Conservation (phyloP, 78 protist genomes). For the Bigelowiella natans region DNA sequence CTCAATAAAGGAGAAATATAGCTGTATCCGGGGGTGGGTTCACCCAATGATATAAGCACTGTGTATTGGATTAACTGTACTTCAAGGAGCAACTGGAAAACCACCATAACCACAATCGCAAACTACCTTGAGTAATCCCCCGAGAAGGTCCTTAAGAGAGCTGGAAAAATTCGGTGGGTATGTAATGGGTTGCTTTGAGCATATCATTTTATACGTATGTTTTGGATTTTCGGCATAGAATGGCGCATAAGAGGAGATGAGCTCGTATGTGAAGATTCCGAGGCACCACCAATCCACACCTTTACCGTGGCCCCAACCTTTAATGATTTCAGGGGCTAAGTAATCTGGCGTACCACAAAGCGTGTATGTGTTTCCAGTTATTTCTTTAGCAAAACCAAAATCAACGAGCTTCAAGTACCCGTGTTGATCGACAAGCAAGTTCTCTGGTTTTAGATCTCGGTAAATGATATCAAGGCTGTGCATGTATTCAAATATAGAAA, state of each 20-base stretch:
- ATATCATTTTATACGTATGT: too few relatives aligned
- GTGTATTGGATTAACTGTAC: too few relatives aligned
- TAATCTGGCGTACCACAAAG: constrained; percentile 85
- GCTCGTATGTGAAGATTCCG: constrained; percentile 30
- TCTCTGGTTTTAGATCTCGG: constrained; percentile 80
- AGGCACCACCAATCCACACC: constrained; percentile 94
- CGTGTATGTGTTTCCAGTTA: constrained; percentile 54
- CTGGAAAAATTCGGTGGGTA: too few relatives aligned
- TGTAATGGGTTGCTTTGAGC: too few relatives aligned
- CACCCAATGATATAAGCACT: too few relatives aligned
- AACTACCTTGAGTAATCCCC: too few relatives aligned
- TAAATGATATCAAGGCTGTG: constrained; percentile 65
- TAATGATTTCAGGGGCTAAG: constrained; percentile 75
- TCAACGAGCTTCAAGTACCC: constrained; percentile 63
- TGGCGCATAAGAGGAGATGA: constrained; percentile 56
- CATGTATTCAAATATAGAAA: constrained; percentile 53
- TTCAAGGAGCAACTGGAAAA: too few relatives aligned
- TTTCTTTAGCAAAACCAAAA: constrained; percentile 49
- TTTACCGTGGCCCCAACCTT: constrained; percentile 73
- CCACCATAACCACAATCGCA: too few relatives aligned
- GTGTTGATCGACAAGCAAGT: constrained; percentile 50
- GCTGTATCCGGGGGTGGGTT: too few relatives aligned
- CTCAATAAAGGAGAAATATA: too few relatives aligned
- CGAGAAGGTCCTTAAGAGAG: too few relatives aligned
- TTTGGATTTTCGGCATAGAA: constrained; percentile 74